Evolutionary conservation across 768 basidiomycete genomes (phyloP), one percentile per base, ranked within the genome.

Genomic region (Russula virescens): DNA sequence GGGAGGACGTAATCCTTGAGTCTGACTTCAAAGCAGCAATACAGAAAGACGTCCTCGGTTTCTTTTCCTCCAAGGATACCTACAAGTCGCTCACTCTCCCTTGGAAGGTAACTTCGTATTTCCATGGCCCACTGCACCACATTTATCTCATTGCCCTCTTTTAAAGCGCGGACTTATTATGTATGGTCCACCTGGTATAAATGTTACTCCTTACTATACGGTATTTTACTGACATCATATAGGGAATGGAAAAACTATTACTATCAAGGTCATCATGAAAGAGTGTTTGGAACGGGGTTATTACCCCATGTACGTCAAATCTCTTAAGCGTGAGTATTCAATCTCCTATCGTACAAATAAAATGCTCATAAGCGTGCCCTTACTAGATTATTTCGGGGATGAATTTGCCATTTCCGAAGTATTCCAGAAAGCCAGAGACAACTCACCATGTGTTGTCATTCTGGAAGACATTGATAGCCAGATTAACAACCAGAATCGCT

Each of bases 221-320:
- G n/a, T n/a, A 43, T 49, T 40, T 1, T 42, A 55, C 58, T 62
- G 8, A 28, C 19, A 2, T 16, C 42, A 57, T 25, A 11, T 67
- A 82, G 90, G 91, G 8, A 92, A 93, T 66, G 91, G 91, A 8
- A 91, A 91, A 72, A 90, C 88, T 0, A 91, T 92, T 73, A 88
- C 81, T 58, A 74, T 94, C 68, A 92, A 91, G 71, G 85, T 83
- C 10, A 83, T 93, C 64, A 92, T 93, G 86, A 89, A 86, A 71
- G 79, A 80, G 1, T 86, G 86, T 62, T 78, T 80, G 46, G 84
- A 81, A 23, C 77, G 76, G 59, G 87, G 83, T 0, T 85, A 86
- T 65, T 77, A 79, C 11, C 85, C 87, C 2, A 80, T 95, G 25
- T 93, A 93, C 66, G 89, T 94, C 66, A 91, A 88, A 71, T 87